phyloP scores from a whole-genome alignment of 2,329 filamentous ascomycete species.

The Claviceps maximensis region DNA sequence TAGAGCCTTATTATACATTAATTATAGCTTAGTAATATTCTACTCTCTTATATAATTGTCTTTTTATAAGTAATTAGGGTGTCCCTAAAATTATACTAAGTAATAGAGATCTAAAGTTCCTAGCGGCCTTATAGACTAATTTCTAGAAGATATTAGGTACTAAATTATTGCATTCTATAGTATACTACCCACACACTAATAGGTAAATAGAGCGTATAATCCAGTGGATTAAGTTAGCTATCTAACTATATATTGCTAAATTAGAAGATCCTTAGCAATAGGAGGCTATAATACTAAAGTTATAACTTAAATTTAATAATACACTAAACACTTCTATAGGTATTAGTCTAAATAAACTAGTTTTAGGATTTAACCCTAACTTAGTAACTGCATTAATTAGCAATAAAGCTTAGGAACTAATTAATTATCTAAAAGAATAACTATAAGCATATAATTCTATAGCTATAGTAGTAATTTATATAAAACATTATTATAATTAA shows the following conservation, averaged over 20 bases:
- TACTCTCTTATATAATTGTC: neutral
- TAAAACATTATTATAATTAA: neutral
- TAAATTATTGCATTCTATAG: neutral
- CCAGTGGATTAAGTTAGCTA: neutral
- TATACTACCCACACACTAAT: neutral
- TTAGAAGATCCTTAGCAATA: neutral
- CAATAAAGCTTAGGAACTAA: neutral
- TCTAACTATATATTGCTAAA: neutral
- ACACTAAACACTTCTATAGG: no score
- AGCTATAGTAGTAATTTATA: neutral
- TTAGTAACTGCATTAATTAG: no score
- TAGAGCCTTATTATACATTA: neutral
- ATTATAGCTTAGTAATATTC: neutral
- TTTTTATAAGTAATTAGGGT: neutral
- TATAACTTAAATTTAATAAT: neutral
- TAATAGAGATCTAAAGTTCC: neutral
- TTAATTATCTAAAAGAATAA: neutral
- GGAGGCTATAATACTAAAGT: no score
- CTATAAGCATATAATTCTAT: neutral
- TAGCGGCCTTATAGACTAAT: neutral
- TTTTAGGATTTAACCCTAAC: neutral
- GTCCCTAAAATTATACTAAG: neutral
- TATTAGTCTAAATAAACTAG: neutral
- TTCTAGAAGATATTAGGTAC: neutral
- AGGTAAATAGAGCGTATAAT: neutral